Conservation (phyloP, 2,329 filamentous ascomycete species). For the Hypoxylon sp. region DNA sequence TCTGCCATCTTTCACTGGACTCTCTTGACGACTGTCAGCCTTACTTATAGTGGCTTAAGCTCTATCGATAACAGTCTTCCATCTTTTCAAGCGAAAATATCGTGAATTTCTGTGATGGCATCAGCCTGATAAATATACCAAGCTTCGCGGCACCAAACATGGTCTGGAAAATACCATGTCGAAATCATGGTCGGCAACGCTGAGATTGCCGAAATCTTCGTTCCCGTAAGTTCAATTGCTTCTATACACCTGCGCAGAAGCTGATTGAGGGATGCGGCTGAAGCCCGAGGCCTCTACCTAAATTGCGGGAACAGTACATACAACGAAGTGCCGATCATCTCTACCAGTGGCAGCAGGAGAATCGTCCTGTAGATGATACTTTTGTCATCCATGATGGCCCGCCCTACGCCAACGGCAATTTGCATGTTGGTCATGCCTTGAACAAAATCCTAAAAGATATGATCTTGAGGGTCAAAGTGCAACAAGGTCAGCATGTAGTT, state of each 20-base stretch:
- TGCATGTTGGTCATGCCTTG: slow-evolving; percentile 93
- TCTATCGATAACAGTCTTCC: slow-evolving; percentile 6
- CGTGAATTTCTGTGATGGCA: slow-evolving; percentile 16
- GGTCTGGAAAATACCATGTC: slow-evolving; percentile 47
- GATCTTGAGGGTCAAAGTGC: slow-evolving; percentile 81
- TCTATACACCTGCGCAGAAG: slow-evolving; percentile 4
- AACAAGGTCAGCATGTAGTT: slow-evolving; percentile 58
- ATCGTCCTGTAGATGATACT: slow-evolving; percentile 60
- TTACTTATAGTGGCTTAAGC: not conserved
- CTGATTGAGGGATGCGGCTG: slow-evolving; percentile 35
- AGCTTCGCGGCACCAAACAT: slow-evolving; percentile 28
- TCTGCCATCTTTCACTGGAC: not conserved
- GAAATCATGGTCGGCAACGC: slow-evolving; percentile 75
- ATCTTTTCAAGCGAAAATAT: not conserved
- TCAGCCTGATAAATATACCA: slow-evolving; percentile 5
- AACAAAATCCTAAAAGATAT: slow-evolving; percentile 99
- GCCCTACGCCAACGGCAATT: slow-evolving; percentile 90
- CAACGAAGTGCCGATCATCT: slow-evolving; percentile 84
- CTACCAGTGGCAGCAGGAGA: slow-evolving; percentile 82
- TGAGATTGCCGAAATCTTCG: slow-evolving; percentile 76
- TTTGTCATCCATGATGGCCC: slow-evolving; percentile 96
- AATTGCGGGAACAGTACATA: slow-evolving; percentile 66
- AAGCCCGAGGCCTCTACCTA: slow-evolving; percentile 61
- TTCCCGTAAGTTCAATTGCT: slow-evolving; percentile 65
- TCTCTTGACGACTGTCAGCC: not conserved